These are phyloP conservation scores for Mycena citricolor DNA, from an alignment of 1,284 basidiomycete species.

Conservation along the genomic window DNA sequence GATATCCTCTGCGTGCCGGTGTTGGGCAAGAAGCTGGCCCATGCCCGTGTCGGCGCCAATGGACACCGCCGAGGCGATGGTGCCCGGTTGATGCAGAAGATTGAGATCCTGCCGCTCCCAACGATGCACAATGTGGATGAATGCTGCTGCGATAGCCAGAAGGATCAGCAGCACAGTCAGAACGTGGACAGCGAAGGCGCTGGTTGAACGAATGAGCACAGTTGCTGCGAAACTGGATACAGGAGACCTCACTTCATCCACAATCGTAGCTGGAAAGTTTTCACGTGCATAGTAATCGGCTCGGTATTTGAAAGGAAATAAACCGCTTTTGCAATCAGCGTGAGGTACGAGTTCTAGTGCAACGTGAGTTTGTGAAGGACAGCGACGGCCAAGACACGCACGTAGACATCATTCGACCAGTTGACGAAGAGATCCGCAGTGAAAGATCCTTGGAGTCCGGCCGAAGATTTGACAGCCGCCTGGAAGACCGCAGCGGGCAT, in stretches of 20 bases:
- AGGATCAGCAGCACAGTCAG: conserved; percentile 42
- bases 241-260: conserved; percentile 41
- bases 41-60: conserved; percentile 50
- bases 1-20: conserved; percentile 39
- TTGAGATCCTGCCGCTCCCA: conserved; percentile 41
- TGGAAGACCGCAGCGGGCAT: conserved; percentile 53
- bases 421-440: conserved; percentile 36
- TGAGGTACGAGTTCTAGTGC: conserved; percentile 45
- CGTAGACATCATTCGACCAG: conserved; percentile 45
- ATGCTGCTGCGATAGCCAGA: conserved; percentile 40
- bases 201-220: conserved; percentile 20
- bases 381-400: conserved; percentile 30
- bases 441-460: conserved; percentile 41
- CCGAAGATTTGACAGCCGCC: conserved; percentile 37
- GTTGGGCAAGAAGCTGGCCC: conserved; percentile 42
- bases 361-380: background rate
- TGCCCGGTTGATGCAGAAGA: conserved; percentile 48
- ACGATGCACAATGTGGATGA: conserved; percentile 47
- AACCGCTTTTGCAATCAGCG: conserved; percentile 46
- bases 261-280: conserved; percentile 43
- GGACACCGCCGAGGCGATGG: conserved; percentile 53
- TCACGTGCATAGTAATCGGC: conserved; percentile 39
- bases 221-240: background rate
- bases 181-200: conserved; percentile 45
- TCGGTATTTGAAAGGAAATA: conserved; percentile 44